These are phyloP conservation scores for Sporisorium exsertum DNA, from an alignment of 1,284 basidiomycete genomes.

Conservation along the genomic window DNA sequence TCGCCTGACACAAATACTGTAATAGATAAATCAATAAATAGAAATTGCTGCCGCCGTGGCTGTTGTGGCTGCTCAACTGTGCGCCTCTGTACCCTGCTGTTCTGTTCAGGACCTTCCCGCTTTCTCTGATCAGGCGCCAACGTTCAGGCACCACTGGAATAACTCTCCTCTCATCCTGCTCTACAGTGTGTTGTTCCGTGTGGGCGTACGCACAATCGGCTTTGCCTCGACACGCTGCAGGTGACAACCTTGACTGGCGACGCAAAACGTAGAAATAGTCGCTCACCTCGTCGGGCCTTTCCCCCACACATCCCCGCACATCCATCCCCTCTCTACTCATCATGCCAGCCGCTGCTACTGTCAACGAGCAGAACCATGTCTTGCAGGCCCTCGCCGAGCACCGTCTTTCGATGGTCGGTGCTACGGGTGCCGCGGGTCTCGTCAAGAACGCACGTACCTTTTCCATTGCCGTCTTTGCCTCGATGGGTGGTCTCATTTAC, in stretches of 20 bases:
- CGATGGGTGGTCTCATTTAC: slow-evolving; percentile 82
- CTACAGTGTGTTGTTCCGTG: background rate
- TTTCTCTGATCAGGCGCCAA: slow-evolving; percentile 4
- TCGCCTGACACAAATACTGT: slow-evolving; percentile 1
- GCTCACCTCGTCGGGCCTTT: background rate
- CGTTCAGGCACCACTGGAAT: slow-evolving; percentile 2
- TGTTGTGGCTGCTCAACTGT: background rate
- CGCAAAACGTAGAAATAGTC: slow-evolving; percentile 14
- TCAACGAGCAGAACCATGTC: slow-evolving; percentile 16
- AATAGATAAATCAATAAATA: background rate
- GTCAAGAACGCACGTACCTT: slow-evolving; percentile 54
- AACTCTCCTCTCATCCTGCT: background rate
- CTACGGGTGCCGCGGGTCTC: slow-evolving; percentile 53
- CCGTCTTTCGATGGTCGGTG: slow-evolving; percentile 45
- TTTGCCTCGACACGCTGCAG: background rate
- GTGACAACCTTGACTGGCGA: background rate
- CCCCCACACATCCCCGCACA: background rate
- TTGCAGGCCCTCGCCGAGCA: slow-evolving; percentile 38
- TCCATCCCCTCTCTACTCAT: background rate
- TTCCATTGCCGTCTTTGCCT: slow-evolving; percentile 71
- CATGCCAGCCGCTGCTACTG: slow-evolving; percentile 18
- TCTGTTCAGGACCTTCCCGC: too few relatives aligned
- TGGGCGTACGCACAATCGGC: background rate
- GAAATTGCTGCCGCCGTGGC: background rate
- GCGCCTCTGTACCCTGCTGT: too few relatives aligned